phyloP scores from a whole-genome alignment of 2,329 filamentous ascomycete genomes.

The Aspergillus proliferans region DNA sequence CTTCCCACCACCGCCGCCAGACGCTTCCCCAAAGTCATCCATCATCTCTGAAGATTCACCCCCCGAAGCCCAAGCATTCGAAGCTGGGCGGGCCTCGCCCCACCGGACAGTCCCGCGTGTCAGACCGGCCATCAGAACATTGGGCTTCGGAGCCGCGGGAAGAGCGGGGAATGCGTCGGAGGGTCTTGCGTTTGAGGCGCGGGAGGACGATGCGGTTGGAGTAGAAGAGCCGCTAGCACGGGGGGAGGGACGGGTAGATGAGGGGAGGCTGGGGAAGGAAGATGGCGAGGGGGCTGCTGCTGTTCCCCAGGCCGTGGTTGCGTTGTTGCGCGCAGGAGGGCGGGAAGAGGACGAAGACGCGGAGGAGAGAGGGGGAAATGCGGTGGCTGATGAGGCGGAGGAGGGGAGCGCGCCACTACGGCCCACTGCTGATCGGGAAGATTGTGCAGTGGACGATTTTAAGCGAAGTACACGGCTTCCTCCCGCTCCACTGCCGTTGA shows the following conservation, averaged over 20 bases:
- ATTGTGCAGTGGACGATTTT: slow-evolving; percentile 64
- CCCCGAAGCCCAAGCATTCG: slow-evolving; percentile 34
- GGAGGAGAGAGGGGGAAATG: slow-evolving; percentile 41
- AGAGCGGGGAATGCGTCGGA: slow-evolving; percentile 74
- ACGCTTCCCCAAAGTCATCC: slow-evolving; percentile 12
- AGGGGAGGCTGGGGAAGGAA: slow-evolving; percentile 16
- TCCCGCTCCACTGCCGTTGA: slow-evolving; percentile 53
- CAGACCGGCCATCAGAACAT: slow-evolving; percentile 46
- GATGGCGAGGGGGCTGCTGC: slow-evolving; percentile 19
- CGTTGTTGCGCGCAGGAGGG: slow-evolving; percentile 11
- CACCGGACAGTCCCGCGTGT: slow-evolving; percentile 43
- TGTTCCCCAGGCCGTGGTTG: slow-evolving; percentile 8
- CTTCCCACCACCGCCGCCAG: slow-evolving; percentile 22
- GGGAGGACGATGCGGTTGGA: slow-evolving; percentile 17
- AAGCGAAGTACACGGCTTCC: slow-evolving; percentile 58
- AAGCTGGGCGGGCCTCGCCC: slow-evolving; percentile 32
- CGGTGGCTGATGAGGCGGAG: slow-evolving; percentile 30
- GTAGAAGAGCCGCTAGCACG: slow-evolving; percentile 1
- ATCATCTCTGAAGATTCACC: slow-evolving; percentile 10
- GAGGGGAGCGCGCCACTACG: slow-evolving; percentile 49
- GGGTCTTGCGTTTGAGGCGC: slow-evolving; percentile 18
- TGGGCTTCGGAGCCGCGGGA: slow-evolving; percentile 67
- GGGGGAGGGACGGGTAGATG: slow-evolving; percentile 21
- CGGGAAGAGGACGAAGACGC: slow-evolving; percentile 6
- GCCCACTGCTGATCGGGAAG: slow-evolving; percentile 55